These are phyloP conservation scores for Chytriomyces confervae DNA, from an alignment of 192 early-diverging fungal genomes.

Conservation along the genomic window DNA sequence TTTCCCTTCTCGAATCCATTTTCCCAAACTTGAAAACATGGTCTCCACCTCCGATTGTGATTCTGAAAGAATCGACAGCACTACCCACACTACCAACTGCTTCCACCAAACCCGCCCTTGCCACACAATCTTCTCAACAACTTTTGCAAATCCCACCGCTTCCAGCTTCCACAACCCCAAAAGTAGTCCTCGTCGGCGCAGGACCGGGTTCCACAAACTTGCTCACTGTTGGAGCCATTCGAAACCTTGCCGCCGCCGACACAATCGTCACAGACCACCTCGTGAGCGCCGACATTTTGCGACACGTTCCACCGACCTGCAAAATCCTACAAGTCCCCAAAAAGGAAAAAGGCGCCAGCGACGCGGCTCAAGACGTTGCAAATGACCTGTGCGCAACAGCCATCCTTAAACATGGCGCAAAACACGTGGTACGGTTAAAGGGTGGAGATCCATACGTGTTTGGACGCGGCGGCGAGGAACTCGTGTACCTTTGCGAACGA, in stretches of 20 bases:
- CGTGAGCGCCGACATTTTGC: slow-evolving; percentile 43
- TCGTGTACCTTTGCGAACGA: slow-evolving; percentile 69
- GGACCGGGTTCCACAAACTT: slow-evolving; percentile 85
- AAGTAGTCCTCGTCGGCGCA: slow-evolving; percentile 72
- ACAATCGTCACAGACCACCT: slow-evolving; percentile 79
- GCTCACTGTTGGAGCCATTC: slow-evolving; percentile 62
- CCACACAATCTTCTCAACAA: slow-evolving; percentile 13
- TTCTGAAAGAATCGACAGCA: neutral
- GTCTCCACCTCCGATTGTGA: neutral
- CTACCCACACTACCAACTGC: slow-evolving; percentile 19
- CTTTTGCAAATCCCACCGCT: slow-evolving; percentile 10
- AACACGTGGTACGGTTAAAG: slow-evolving; percentile 84
- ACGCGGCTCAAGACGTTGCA: slow-evolving; percentile 77
- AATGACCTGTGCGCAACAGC: slow-evolving; percentile 75
- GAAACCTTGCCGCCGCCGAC: slow-evolving; percentile 69
- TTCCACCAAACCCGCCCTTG: slow-evolving; percentile 26
- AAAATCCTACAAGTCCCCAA: slow-evolving; percentile 63
- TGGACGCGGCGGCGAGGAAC: slow-evolving; percentile 90
- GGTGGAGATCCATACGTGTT: slow-evolving; percentile 94
- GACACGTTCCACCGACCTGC: slow-evolving; percentile 69
- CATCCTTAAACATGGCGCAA: slow-evolving; percentile 55
- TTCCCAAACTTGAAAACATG: slow-evolving; percentile 8
- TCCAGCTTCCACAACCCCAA: slow-evolving; percentile 17
- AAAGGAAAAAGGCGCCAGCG: slow-evolving; percentile 73
- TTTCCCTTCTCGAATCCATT: slow-evolving; percentile 8